These are phyloP conservation scores for Talaromyces sp. DNA, from an alignment of 2,329 filamentous ascomycete genomes.

Conservation along the genomic window DNA sequence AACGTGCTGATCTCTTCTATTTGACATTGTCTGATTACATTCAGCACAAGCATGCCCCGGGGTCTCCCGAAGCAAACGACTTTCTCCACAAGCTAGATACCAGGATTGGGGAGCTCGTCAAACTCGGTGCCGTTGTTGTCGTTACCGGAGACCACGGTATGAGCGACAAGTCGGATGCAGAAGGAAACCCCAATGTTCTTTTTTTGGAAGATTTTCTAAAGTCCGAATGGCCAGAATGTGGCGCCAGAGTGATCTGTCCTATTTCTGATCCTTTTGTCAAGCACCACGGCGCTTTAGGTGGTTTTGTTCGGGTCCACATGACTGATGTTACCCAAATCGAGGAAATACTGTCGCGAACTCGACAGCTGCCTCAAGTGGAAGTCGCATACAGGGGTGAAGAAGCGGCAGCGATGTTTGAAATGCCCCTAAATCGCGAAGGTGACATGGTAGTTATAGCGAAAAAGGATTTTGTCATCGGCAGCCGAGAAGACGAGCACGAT, in stretches of 20 bases:
- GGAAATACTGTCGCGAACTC: slow-evolving; percentile 24
- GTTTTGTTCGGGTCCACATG: slow-evolving; percentile 38
- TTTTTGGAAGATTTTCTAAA: slow-evolving; percentile 36
- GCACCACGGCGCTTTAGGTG: slow-evolving; percentile 39
- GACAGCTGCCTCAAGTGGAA: slow-evolving; percentile 27
- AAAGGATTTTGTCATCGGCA: slow-evolving; percentile 34
- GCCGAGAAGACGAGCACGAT: slow-evolving; percentile 29
- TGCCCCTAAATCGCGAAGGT: slow-evolving; percentile 37
- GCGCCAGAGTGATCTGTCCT: slow-evolving; percentile 37
- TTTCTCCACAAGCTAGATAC: slow-evolving; percentile 33
- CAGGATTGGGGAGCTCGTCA: slow-evolving; percentile 25
- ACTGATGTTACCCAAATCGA: slow-evolving; percentile 17
- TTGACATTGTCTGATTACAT: slow-evolving; percentile 41
- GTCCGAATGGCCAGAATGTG: slow-evolving; percentile 22
- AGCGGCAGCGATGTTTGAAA: slow-evolving; percentile 30
- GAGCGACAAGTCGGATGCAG: slow-evolving; percentile 32
- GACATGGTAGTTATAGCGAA: slow-evolving; percentile 36
- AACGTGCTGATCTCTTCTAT: slow-evolving; percentile 36
- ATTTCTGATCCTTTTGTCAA: slow-evolving; percentile 41
- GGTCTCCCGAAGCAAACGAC: slow-evolving; percentile 29
- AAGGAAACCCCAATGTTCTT: slow-evolving; percentile 33
- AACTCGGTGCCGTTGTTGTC: slow-evolving; percentile 31
- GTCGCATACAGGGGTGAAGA: slow-evolving; percentile 24
- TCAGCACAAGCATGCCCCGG: slow-evolving; percentile 40
- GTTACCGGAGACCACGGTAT: slow-evolving; percentile 42